These are phyloP conservation scores for Trichocladium antarcticum DNA, from an alignment of 495 filamentous ascomycete genomes.

Conservation along the genomic window DNA sequence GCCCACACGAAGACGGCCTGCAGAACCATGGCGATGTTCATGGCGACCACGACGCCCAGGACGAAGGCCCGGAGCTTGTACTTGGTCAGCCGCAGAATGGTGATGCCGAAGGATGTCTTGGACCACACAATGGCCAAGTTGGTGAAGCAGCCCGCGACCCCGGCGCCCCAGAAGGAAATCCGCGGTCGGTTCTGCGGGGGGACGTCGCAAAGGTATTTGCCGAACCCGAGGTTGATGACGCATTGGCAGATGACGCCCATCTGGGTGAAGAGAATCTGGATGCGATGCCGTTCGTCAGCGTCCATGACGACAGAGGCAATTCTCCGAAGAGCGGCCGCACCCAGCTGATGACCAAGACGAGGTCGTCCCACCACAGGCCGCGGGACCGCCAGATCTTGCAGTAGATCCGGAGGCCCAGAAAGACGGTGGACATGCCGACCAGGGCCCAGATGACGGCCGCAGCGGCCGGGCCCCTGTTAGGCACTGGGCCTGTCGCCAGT, in stretches of 20 bases:
- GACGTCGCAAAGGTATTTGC: constrained; percentile 21
- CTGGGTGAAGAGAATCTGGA: background rate
- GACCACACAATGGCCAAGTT: constrained; percentile 27
- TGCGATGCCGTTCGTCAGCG: background rate
- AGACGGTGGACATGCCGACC: constrained; percentile 16
- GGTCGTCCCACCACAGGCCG: constrained; percentile 31
- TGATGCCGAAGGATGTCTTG: constrained; percentile 31
- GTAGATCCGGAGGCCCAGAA: constrained; percentile 22
- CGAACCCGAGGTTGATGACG: constrained; percentile 21
- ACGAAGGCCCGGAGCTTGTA: constrained; percentile 10
- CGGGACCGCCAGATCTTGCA: constrained; percentile 24
- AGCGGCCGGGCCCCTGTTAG: too few relatives aligned
- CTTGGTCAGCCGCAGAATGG: constrained; percentile 22
- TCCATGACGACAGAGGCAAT: too few relatives aligned
- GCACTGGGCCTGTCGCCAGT: too few relatives aligned
- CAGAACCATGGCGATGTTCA: constrained; percentile 28
- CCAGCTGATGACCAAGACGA: constrained; percentile 27
- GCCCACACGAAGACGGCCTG: constrained; percentile 28
- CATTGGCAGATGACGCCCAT: constrained; percentile 1
- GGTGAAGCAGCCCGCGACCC: constrained; percentile 22
- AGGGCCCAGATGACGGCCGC: constrained; percentile 2
- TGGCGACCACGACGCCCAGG: constrained; percentile 25
- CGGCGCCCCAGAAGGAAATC: constrained; percentile 18
- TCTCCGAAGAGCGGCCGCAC: constrained; percentile 10
- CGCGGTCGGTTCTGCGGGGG: constrained; percentile 8